Conservation (phyloP, 495 filamentous ascomycete species). For the Aspergillus saccharolyticus region DNA sequence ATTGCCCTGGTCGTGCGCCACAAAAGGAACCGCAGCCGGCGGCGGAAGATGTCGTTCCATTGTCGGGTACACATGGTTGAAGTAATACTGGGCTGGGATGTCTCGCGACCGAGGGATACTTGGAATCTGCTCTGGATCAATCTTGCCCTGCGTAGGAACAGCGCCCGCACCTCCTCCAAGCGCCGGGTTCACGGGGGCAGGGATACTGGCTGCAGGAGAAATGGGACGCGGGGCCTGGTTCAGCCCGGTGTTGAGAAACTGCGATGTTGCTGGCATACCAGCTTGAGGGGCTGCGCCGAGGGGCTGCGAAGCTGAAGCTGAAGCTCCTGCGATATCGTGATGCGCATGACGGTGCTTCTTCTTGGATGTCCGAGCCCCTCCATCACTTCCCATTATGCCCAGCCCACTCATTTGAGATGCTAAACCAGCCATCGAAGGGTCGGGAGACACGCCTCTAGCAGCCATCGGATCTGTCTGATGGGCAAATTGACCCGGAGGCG, state of each 20-base stretch:
- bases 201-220: conserved; percentile 53
- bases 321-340: conserved; percentile 72
- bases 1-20: conserved; percentile 93
- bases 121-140: conserved; percentile 91
- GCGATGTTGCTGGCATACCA: conserved; percentile 49
- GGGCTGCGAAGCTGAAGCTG: conserved; percentile 45
- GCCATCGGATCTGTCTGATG: conserved; percentile 35
- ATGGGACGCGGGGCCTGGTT: conserved; percentile 44
- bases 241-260: conserved; percentile 67
- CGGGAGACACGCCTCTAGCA: conserved; percentile 26
- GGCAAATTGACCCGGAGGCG: conserved; percentile 19
- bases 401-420: conserved; percentile 84
- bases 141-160: conserved; percentile 62
- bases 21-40: conserved; percentile 82
- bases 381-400: conserved; percentile 60
- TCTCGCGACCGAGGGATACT: conserved; percentile 87
- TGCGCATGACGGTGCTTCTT: conserved; percentile 95
- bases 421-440: conserved; percentile 54
- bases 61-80: conserved; percentile 83
- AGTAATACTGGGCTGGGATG: conserved; percentile 72
- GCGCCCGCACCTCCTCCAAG: conserved; percentile 26
- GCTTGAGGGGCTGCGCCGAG: conserved; percentile 63
- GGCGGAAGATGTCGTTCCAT: conserved; percentile 89
- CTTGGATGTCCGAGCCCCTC: conserved; percentile 56
- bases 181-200: conserved; percentile 40